Percentiles rank a stretch among this genome's conserved stretches.
These are phyloP conservation scores for Pyronema domesticum DNA, from an alignment of 495 filamentous ascomycete genomes.

Conservation along the genomic window DNA sequence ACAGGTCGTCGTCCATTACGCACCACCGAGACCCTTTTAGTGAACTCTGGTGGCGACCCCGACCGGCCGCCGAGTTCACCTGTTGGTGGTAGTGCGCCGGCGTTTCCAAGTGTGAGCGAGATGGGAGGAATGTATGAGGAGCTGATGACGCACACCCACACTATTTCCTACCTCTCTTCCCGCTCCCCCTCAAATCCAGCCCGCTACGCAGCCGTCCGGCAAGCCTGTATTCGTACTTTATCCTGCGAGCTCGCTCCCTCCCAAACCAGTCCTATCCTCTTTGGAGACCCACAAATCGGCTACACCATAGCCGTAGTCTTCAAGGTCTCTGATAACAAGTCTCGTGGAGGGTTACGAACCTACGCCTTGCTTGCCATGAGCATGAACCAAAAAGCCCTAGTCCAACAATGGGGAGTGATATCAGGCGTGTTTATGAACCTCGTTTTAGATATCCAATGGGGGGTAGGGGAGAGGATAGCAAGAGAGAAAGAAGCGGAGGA, in stretches of 20 bases:
- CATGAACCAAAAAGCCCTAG: slow-evolving; percentile 52
- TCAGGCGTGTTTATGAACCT: slow-evolving; percentile 59
- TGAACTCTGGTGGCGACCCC: not conserved
- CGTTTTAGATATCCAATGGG: slow-evolving; percentile 48
- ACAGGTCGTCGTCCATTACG: not conserved
- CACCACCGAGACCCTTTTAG: not conserved
- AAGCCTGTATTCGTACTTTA: slow-evolving; percentile 69
- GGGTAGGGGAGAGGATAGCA: slow-evolving; percentile 44
- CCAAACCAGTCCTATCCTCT: slow-evolving; percentile 60
- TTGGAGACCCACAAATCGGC: slow-evolving; percentile 62
- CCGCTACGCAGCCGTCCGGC: slow-evolving; percentile 70
- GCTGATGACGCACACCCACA: slow-evolving; percentile 48
- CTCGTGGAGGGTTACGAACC: slow-evolving; percentile 65
- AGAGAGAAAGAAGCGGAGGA: slow-evolving; percentile 34
- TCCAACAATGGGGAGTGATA: slow-evolving; percentile 56
- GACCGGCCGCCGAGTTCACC: too few relatives aligned
- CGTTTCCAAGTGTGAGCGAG: too few relatives aligned
- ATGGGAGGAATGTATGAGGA: too few relatives aligned
- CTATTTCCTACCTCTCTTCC: slow-evolving; percentile 70
- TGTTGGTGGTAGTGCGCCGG: too few relatives aligned
- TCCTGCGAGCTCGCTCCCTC: slow-evolving; percentile 72
- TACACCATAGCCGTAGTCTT: slow-evolving; percentile 91
- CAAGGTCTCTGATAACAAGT: slow-evolving; percentile 70
- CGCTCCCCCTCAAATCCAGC: slow-evolving; percentile 56
- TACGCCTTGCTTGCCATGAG: slow-evolving; percentile 76